Evolutionary conservation across 2,329 filamentous ascomycete genomes (phyloP).

Genomic region (Lizonia empirigonia): DNA sequence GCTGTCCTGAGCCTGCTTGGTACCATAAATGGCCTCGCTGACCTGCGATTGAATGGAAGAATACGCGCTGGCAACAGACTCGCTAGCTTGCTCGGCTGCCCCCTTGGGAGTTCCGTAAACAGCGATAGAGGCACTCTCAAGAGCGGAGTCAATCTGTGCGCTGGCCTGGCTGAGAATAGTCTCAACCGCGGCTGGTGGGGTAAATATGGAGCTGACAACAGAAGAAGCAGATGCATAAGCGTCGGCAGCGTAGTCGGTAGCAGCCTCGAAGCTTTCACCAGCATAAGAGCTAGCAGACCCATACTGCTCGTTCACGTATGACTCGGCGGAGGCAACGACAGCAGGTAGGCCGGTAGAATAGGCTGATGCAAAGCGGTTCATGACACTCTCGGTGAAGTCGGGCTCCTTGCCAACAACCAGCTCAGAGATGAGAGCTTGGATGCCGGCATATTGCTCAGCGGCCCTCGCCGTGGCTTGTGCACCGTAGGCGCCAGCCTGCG

Average conservation of each 20-base stretch:
- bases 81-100: conserved; percentile 59
- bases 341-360: conserved; percentile 71
- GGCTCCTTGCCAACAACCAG: conserved; percentile 78
- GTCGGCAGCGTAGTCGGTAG: conserved; percentile 59
- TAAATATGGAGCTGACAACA: conserved; percentile 58
- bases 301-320: conserved; percentile 55
- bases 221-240: conserved; percentile 55
- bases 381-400: conserved; percentile 79
- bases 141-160: conserved; percentile 62
- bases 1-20: conserved; percentile 58
- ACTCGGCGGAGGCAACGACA: conserved; percentile 59
- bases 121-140: conserved; percentile 63
- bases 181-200: conserved; percentile 63
- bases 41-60: conserved; percentile 56
- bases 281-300: conserved; percentile 58
- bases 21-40: conserved; percentile 62
- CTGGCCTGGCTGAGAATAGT: conserved; percentile 63
- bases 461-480: conserved; percentile 67
- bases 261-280: conserved; percentile 51
- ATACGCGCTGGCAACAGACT: conserved; percentile 60
- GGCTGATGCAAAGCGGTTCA: conserved; percentile 71
- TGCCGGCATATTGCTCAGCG: conserved; percentile 68
- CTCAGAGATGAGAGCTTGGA: conserved; percentile 76
- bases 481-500: conserved; percentile 63
- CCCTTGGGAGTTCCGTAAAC: conserved; percentile 64